A percentile compares a stretch with the other conserved stretches of the same genome.
phyloP scores from a whole-genome alignment of 2,329 filamentous ascomycete genomes.

The Dactylellina sp. region DNA sequence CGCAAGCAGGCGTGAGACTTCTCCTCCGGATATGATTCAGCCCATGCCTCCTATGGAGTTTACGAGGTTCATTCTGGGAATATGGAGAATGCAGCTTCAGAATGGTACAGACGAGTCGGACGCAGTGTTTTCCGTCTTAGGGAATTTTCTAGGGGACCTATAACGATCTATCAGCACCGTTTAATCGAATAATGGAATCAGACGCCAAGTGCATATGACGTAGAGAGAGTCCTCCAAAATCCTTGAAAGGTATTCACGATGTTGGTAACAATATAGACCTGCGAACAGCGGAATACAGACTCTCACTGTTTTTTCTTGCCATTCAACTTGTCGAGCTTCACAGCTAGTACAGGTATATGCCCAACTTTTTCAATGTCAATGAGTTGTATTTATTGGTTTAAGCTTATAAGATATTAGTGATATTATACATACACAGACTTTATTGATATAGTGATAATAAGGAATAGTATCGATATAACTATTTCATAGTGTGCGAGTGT shows the following conservation, averaged over 20 bases:
- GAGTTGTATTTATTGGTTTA: too few relatives aligned
- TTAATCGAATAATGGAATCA: background rate
- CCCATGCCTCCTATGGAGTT: constrained; percentile 6
- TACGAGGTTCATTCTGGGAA: constrained; percentile 10
- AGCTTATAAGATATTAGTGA: too few relatives aligned
- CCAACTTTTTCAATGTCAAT: too few relatives aligned
- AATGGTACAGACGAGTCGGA: constrained; percentile 6
- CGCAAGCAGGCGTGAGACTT: constrained; percentile 60
- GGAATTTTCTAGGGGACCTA: background rate
- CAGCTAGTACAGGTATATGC: background rate
- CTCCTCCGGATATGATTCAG: constrained; percentile 54
- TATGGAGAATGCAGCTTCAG: constrained; percentile 15
- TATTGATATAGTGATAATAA: too few relatives aligned
- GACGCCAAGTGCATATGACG: background rate
- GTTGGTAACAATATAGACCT: background rate
- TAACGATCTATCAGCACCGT: background rate
- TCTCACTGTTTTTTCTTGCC: constrained; percentile 1
- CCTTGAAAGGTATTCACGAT: background rate
- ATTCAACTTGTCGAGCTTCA: background rate
- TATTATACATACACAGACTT: too few relatives aligned
- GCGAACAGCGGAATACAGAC: background rate
- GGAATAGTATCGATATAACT: too few relatives aligned
- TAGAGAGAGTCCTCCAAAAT: background rate
- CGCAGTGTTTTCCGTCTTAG: background rate
- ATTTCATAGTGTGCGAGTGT: too few relatives aligned